Evolutionary conservation across 768 basidiomycete species (phyloP).

Genomic region (Lactifluus piperatus): DNA sequence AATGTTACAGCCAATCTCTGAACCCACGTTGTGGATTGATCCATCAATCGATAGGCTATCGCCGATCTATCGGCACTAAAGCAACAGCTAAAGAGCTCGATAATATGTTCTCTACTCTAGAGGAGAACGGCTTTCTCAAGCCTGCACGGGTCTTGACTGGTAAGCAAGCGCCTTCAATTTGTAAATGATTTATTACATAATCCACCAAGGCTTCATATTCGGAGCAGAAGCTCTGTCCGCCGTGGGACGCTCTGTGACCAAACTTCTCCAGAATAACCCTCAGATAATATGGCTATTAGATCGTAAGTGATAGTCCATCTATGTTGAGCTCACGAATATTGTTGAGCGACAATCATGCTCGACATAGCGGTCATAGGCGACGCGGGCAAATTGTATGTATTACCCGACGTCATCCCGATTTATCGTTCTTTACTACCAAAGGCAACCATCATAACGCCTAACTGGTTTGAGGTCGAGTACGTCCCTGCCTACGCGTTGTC

Average conservation of each 20-base stretch:
- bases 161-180: conserved; percentile 25
- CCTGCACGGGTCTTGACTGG: conserved; percentile 77
- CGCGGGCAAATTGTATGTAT: conserved; percentile 80
- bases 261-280: conserved; percentile 49
- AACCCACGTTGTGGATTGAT: neutral
- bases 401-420: conserved; percentile 76
- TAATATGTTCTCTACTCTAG: conserved; percentile 64
- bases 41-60: conserved; percentile 57
- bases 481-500: conserved; percentile 22
- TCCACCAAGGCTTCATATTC: conserved; percentile 72
- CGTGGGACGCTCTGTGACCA: conserved; percentile 52
- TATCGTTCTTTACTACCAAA: conserved; percentile 73
- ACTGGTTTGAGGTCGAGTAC: conserved; percentile 97
- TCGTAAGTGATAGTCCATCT: conserved; percentile 44
- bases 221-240: conserved; percentile 67
- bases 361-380: conserved; percentile 87
- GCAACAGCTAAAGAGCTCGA: conserved; percentile 71
- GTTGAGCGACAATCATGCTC: neutral
- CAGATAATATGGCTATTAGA: conserved; percentile 81
- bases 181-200: neutral
- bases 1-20: neutral
- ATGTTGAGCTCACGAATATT: neutral
- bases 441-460: conserved; percentile 93
- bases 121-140: conserved; percentile 62
- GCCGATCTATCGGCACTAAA: conserved; percentile 68